Conservation (phyloP, 345 rosid species). For the Arabidopsis arenosa region DNA sequence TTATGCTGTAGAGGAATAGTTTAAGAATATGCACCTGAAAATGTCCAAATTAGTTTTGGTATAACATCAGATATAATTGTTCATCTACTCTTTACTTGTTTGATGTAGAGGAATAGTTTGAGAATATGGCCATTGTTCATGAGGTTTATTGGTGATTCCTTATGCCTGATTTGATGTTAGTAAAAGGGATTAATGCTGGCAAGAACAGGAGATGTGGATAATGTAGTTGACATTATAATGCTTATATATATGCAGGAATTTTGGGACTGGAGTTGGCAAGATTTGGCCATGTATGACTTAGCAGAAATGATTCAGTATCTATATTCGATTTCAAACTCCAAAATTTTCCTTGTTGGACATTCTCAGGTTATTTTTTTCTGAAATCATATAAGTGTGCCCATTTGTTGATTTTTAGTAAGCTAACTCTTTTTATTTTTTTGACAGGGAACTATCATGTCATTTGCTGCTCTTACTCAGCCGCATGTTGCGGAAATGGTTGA, state of each 20-base stretch:
- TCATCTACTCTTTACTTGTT: too few relatives aligned
- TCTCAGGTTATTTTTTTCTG: conserved; percentile 70
- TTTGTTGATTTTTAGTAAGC: background rate
- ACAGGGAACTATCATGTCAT: conserved; percentile 90
- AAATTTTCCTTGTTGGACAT: conserved; percentile 85
- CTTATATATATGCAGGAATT: conserved; percentile 57
- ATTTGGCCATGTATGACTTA: conserved; percentile 78
- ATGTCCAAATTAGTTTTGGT: too few relatives aligned
- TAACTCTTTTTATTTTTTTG: background rate
- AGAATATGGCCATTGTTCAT: too few relatives aligned
- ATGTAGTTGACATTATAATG: background rate
- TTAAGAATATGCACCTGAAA: background rate
- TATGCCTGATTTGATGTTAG: background rate
- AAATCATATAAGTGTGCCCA: background rate
- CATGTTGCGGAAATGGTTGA: conserved; percentile 75
- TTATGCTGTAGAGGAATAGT: background rate
- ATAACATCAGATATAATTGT: too few relatives aligned
- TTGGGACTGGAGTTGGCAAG: conserved; percentile 99
- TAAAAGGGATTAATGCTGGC: background rate
- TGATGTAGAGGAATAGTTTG: too few relatives aligned
- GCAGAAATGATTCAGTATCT: conserved; percentile 69
- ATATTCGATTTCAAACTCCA: conserved; percentile 60
- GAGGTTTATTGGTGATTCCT: too few relatives aligned
- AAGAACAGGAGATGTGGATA: background rate
- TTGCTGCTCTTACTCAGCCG: conserved; percentile 86